Percentiles rank a stretch among this genome's conserved stretches.
Evolutionary conservation across 164 flowering plant species (phyloP).

Genomic region (Houttuynia cordata): DNA sequence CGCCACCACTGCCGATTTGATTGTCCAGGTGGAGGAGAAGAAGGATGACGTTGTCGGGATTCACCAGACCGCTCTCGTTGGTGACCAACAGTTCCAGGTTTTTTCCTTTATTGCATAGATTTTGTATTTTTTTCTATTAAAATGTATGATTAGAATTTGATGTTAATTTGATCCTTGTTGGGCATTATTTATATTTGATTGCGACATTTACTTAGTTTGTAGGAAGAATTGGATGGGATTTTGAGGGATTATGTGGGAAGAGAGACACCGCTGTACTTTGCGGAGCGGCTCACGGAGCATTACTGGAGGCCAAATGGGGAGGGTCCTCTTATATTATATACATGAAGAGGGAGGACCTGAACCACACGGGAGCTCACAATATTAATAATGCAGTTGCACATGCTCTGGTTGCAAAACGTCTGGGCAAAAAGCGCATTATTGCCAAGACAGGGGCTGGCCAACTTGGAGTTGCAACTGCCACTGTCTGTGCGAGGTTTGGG

Average conservation of each 20-base stretch:
- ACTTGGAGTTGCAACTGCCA: constrained; percentile 97
- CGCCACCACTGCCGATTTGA: constrained; percentile 13
- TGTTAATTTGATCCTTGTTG: not conserved
- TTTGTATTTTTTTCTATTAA: not conserved
- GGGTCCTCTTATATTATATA: constrained; percentile 77
- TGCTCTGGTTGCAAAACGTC: constrained; percentile 76
- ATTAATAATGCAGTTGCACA: constrained; percentile 92
- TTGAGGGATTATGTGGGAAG: too few relatives aligned
- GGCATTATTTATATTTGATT: not conserved
- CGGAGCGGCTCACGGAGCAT: too few relatives aligned
- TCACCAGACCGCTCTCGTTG: constrained; percentile 33
- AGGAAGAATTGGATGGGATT: too few relatives aligned
- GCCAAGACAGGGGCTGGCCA: constrained; percentile 99
- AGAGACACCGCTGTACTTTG: too few relatives aligned
- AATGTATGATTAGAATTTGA: not conserved
- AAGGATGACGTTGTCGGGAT: constrained; percentile 5
- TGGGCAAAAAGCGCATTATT: constrained; percentile 75
- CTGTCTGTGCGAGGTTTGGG: constrained; percentile 93
- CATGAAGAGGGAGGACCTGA: constrained; percentile 92
- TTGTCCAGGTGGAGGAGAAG: constrained; percentile 17
- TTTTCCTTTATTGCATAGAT: not conserved
- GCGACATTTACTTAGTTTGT: constrained; percentile 9
- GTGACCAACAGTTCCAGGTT: constrained; percentile 62
- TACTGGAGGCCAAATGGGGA: too few relatives aligned
- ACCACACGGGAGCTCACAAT: constrained; percentile 96